Percentiles rank a stretch among this genome's conserved stretches.
phyloP scores from a whole-genome alignment of 129 eudicot genomes.

The sunflower (Helianthus annuus) region HanXRQr2.0-SUNRISE NC_035442.2:151031585-151032084 shows the following conservation, averaged over 20 bases:
- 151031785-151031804: conserved; percentile 75
- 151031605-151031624: too few species aligned
- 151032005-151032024: too few species aligned
- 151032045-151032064: too few species aligned
- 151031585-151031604: too few species aligned
- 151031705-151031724: too few species aligned
- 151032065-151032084: too few species aligned
- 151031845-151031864: background rate
- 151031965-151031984: background rate
- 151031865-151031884: conserved; percentile 37
- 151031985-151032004: too few species aligned
- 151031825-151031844: background rate
- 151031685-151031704: too few species aligned
- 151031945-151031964: conserved; percentile 74
- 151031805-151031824: conserved; percentile 37
- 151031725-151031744: conserved; percentile 58
- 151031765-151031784: conserved; percentile 57
- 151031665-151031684: too few species aligned
- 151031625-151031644: too few species aligned
- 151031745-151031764: conserved; percentile 55
- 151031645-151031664: too few species aligned
- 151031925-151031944: conserved; percentile 65
- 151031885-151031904: conserved; percentile 82
- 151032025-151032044: too few species aligned
- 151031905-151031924: conserved; percentile 79